phyloP scores from a whole-genome alignment of 176 grass and related monocot species.

The Dactylis glomerata region DNA sequence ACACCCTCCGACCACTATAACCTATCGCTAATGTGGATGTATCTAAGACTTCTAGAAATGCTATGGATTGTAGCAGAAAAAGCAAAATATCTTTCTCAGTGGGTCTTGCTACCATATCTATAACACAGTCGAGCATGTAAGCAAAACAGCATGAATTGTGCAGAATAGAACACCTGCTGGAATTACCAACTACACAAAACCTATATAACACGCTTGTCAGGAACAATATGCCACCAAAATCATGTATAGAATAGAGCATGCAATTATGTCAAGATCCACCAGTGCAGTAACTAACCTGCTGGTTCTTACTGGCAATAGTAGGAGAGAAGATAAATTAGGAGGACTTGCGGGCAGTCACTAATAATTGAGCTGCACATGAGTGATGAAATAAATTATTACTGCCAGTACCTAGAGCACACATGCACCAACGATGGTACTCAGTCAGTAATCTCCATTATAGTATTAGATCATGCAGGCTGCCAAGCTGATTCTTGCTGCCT shows the following conservation, averaged over 20 bases:
- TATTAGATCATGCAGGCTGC: background rate
- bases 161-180: background rate
- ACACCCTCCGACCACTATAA: too few relatives aligned
- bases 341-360: background rate
- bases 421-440: background rate
- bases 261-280: slow-evolving; percentile 16
- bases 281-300: slow-evolving; percentile 9
- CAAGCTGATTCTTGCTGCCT: slow-evolving; percentile 28
- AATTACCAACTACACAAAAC: background rate
- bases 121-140: background rate
- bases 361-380: background rate
- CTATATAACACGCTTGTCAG: background rate
- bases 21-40: too few relatives aligned
- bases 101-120: too few relatives aligned
- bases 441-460: background rate
- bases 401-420: background rate
- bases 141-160: background rate
- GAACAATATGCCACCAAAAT: slow-evolving; percentile 17
- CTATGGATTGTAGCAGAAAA: too few relatives aligned
- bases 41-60: too few relatives aligned
- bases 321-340: background rate
- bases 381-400: background rate
- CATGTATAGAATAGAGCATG: background rate
- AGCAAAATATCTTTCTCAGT: background rate
- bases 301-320: background rate